These are phyloP conservation scores for Letharia lupina DNA, from an alignment of 495 filamentous ascomycete species.

Conservation along the genomic window DNA sequence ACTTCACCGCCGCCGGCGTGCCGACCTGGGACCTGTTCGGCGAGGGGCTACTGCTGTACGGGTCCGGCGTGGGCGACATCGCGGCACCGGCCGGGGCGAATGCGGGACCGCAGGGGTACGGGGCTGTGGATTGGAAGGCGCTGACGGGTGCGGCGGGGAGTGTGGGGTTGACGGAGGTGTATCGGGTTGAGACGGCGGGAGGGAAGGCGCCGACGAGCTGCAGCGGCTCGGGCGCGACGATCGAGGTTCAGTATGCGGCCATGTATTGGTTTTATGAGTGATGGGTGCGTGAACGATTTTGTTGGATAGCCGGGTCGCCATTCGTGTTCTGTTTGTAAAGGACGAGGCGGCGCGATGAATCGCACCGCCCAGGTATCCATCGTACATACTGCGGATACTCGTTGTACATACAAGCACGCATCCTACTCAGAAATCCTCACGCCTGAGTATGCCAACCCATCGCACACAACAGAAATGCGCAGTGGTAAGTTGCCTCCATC, in stretches of 20 bases:
- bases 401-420: too few species aligned
- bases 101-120: slow-evolving; percentile 54
- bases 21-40: neutral
- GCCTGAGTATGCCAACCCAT: too few species aligned
- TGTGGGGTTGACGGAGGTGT: slow-evolving; percentile 62
- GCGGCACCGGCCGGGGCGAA: slow-evolving; percentile 38
- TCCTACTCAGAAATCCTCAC: too few species aligned
- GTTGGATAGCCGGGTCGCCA: too few species aligned
- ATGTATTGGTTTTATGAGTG: slow-evolving; percentile 6
- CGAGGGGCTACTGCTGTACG: neutral
- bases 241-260: neutral
- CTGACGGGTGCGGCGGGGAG: slow-evolving; percentile 69
- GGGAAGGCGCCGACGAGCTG: slow-evolving; percentile 15
- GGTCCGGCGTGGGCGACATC: slow-evolving; percentile 9
- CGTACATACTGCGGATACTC: too few species aligned
- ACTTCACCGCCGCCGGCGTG: neutral
- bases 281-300: neutral
- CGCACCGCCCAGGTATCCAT: too few species aligned
- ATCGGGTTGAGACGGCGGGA: slow-evolving; percentile 28
- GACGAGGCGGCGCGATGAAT: too few species aligned
- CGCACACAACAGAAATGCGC: too few species aligned
- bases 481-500: too few species aligned
- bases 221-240: neutral
- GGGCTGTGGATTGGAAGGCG: slow-evolving; percentile 60
- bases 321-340: too few species aligned